Conservation (phyloP, 208 protist species). For the Strigomonas culicis region DNA sequence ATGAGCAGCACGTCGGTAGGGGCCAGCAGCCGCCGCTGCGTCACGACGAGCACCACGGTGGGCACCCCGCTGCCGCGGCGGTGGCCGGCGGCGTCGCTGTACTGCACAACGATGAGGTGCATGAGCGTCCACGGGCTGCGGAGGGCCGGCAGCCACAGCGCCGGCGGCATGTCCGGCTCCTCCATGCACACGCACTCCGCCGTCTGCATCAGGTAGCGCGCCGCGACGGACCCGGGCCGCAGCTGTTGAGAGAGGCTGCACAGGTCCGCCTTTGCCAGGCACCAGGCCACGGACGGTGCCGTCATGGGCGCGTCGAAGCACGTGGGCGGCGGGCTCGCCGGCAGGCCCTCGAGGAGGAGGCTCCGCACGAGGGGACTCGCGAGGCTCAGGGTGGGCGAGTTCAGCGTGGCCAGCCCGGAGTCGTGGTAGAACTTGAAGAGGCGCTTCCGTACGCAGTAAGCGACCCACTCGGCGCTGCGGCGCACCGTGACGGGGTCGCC, state of each 20-base stretch:
- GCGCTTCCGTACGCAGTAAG: slow-evolving; percentile 4
- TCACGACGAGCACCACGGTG: slow-evolving; percentile 51
- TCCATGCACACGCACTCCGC: background rate
- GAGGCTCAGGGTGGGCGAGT: background rate
- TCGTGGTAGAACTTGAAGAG: slow-evolving; percentile 3
- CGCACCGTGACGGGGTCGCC: slow-evolving; percentile 17
- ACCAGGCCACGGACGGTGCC: background rate
- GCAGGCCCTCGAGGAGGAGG: background rate
- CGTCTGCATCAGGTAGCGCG: slow-evolving; percentile 3
- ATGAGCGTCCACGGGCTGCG: slow-evolving; percentile 40
- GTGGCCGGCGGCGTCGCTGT: background rate
- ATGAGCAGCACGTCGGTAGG: slow-evolving; percentile 57
- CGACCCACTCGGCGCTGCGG: background rate
- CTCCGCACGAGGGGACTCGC: background rate
- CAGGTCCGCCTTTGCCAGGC: slow-evolving; percentile 5
- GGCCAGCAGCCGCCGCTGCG: slow-evolving; percentile 45
- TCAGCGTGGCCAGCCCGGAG: background rate
- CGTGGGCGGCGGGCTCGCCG: background rate
- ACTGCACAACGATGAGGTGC: slow-evolving; percentile 16
- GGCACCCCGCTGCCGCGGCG: background rate
- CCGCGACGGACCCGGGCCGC: slow-evolving; percentile 4
- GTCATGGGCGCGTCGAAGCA: background rate
- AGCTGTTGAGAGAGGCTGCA: slow-evolving; percentile 13
- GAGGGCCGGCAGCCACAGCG: slow-evolving; percentile 66
- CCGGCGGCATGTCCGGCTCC: background rate